A percentile compares a stretch with the other conserved stretches of the same genome.
phyloP scores from a whole-genome alignment of 306 rosid species.

The Fragaria iinumae region DNA sequence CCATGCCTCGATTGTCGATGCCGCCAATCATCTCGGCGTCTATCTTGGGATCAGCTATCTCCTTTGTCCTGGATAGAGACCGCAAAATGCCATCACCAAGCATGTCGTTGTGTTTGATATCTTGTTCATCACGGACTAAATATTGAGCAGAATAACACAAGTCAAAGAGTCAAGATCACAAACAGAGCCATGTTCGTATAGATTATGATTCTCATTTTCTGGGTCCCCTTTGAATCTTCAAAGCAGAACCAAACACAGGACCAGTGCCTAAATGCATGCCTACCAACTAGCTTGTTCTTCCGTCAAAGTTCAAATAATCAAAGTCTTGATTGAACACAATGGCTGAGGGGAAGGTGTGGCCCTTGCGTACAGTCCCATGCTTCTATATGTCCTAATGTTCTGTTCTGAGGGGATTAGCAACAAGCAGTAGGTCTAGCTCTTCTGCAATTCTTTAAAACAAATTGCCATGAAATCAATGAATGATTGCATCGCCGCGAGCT shows the following conservation, averaged over 20 bases:
- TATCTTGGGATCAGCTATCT: not conserved
- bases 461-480: not conserved
- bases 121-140: not conserved
- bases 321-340: not conserved
- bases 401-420: not conserved
- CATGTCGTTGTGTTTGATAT: not conserved
- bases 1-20: not conserved
- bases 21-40: not conserved
- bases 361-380: conserved; percentile 6
- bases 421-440: not conserved
- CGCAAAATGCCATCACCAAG: not conserved
- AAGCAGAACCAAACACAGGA: not conserved
- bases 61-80: not conserved
- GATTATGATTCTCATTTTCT: not conserved
- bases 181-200: conserved; percentile 4
- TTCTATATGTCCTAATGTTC: not conserved
- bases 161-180: not conserved
- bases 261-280: not conserved
- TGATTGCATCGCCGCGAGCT: conserved; percentile 6
- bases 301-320: not conserved
- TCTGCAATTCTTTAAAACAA: not conserved
- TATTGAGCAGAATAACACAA: not conserved
- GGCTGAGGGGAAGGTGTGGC: not conserved
- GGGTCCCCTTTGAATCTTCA: conserved; percentile 2
- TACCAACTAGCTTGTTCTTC: not conserved